Evolutionary conservation across 2,329 filamentous ascomycete species (phyloP), one percentile per base, ranked within the genome.

Genomic region (Orbilia oligospora): DNA sequence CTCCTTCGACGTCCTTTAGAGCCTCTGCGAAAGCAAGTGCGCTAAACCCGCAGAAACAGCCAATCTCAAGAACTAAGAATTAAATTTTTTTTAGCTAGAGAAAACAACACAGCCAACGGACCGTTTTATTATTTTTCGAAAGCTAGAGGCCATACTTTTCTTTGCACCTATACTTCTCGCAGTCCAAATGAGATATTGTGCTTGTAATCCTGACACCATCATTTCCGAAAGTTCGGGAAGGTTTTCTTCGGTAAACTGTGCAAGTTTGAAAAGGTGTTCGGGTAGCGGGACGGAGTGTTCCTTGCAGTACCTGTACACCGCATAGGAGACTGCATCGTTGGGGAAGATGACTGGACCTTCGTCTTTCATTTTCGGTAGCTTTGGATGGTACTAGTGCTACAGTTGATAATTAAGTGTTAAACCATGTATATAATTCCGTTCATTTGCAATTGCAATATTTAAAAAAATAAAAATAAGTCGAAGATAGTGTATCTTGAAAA

Each of bases 11-110:
- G 14, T 53, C 80, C 63, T 82, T 81, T 20, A 83, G 80, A 20
- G 82, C 81, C 66, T 83, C 82, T 41, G 81, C 82, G 82, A 81
- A 84, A 1, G 83, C 82, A n/a, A 84, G 76, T 10, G 83, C 83
- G 2, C 83, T 83, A 72, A 83, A 84, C 5, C 83, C 83, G 8
- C 81, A 83, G 71, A 82, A 84, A 66, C 80, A 83, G 5, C 83
- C 83, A 41, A 84, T 82, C 67, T 84, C 83, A 18, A 84, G 83
- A 33, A 84, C 83, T 83, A 48, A 46, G 14, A 18, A 36, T 2
- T 2, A 55, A 14, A 33, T 10, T n/a, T 30, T 30, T 30, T 30
- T 30, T 30, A 30, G 22, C 1, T 10, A 24, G 18, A 36, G 2
- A 22, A 3, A 22, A 22, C 53, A 36, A 3, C 0, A 18, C 10